Conservation (phyloP, 345 rosid species). For the Populus tremula region DNA sequence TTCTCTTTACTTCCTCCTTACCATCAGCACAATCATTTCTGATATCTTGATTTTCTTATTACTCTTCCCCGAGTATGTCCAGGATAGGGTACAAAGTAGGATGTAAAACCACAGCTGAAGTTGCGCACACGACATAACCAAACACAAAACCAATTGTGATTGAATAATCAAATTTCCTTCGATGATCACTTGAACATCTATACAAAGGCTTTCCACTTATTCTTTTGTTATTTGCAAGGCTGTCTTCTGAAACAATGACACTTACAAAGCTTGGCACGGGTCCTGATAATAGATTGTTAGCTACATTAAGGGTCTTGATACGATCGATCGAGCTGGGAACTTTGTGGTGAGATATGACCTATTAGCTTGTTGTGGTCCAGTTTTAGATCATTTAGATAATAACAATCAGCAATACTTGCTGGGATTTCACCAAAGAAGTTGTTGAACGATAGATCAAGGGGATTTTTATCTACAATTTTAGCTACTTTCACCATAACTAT, state of each 20-base stretch:
- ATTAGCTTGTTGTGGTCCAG: slow-evolving; percentile 20
- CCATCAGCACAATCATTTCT: background rate
- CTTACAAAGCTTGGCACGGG: slow-evolving; percentile 11
- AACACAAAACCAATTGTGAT: background rate
- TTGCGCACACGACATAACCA: background rate
- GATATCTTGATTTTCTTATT: background rate
- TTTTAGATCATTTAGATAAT: slow-evolving; percentile 17
- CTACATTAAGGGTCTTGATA: slow-evolving; percentile 23
- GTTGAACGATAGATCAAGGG: slow-evolving; percentile 28
- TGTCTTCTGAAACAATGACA: background rate
- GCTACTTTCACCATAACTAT: background rate
- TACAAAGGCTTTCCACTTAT: slow-evolving; percentile 24
- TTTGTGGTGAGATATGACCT: slow-evolving; percentile 21
- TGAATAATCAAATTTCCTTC: background rate
- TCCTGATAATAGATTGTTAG: slow-evolving; percentile 26
- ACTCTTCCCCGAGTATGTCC: background rate
- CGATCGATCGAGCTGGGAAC: background rate
- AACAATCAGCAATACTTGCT: slow-evolving; percentile 2
- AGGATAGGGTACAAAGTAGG: background rate
- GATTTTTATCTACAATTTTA: background rate
- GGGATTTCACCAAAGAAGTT: slow-evolving; percentile 37
- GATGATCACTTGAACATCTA: background rate
- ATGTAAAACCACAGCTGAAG: background rate
- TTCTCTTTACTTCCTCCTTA: background rate
- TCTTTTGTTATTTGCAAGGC: slow-evolving; percentile 19